phyloP scores from a whole-genome alignment of 495 filamentous ascomycete species.

The Aspergillus indologenus region DNA sequence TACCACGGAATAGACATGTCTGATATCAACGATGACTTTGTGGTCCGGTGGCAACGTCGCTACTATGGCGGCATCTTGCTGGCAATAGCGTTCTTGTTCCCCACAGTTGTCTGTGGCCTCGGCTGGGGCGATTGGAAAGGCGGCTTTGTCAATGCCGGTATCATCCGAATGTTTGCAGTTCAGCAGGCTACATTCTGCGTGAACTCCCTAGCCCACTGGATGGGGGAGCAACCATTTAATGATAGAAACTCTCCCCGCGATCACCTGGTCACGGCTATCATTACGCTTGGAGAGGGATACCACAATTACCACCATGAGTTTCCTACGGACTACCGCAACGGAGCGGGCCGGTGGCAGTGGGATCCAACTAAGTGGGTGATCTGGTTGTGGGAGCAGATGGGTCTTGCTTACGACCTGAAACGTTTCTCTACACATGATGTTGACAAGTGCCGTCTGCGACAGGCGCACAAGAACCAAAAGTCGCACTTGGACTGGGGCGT shows the following conservation, averaged over 20 bases:
- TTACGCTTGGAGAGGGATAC: constrained; percentile 96
- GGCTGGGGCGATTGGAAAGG: constrained; percentile 83
- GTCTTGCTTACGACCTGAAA: constrained; percentile 93
- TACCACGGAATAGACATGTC: constrained; percentile 95
- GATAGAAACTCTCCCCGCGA: constrained; percentile 98
- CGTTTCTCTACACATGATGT: constrained; percentile 97
- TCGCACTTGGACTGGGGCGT: constrained; percentile 90
- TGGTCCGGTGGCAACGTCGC: constrained; percentile 92
- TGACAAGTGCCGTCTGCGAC: constrained; percentile 96
- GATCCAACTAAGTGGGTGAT: constrained; percentile 99
- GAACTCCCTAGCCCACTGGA: constrained; percentile 98
- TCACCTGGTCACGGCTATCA: constrained; percentile 90
- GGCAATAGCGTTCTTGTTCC: constrained; percentile 82
- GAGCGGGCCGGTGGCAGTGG: constrained; percentile 96
- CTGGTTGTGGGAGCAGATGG: constrained; percentile 89
- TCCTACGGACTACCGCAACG: constrained; percentile 97
- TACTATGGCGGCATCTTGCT: constrained; percentile 88
- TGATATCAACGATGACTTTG: constrained; percentile 90
- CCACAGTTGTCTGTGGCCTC: constrained; percentile 78
- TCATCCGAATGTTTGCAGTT: constrained; percentile 95
- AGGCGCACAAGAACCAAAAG: constrained; percentile 97
- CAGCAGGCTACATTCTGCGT: constrained; percentile 99
- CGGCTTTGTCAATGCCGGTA: constrained; percentile 91
- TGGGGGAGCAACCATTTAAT: constrained; percentile 95
- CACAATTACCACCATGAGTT: constrained; percentile 99